A percentile compares a stretch with the other conserved stretches of the same genome.
Evolutionary conservation across 75 land plant genomes (phyloP).

Genomic region (Pinus albicaulis): DNA sequence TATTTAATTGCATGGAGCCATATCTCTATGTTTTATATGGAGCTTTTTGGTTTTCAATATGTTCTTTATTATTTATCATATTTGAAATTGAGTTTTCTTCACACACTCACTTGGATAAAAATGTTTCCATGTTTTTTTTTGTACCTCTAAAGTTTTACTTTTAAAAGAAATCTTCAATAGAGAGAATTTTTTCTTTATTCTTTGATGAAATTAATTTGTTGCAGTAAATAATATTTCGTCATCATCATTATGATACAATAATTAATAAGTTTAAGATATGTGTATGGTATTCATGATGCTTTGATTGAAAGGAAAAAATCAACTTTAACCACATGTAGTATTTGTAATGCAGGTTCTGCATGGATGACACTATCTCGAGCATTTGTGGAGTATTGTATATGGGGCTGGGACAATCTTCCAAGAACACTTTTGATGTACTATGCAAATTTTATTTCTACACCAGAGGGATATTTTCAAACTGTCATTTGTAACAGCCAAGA

Average conservation of each 20-base stretch:
- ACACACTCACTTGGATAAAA: too few relatives aligned
- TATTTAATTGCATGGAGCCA: too few relatives aligned
- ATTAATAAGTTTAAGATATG: not conserved
- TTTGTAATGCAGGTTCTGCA: slow-evolving; percentile 42
- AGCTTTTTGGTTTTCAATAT: too few relatives aligned
- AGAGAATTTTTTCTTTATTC: not conserved
- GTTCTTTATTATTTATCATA: too few relatives aligned
- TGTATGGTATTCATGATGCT: not conserved
- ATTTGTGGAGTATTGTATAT: slow-evolving; percentile 47
- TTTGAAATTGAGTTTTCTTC: too few relatives aligned
- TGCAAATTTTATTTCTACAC: slow-evolving; percentile 52
- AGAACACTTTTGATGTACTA: slow-evolving; percentile 53
- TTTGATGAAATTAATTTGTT: not conserved
- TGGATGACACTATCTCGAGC: slow-evolving; percentile 40
- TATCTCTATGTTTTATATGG: too few relatives aligned
- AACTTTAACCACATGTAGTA: not conserved
- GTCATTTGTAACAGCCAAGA: slow-evolving; percentile 46
- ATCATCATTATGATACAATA: not conserved
- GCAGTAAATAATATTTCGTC: not conserved
- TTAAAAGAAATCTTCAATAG: not conserved
- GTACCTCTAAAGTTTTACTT: not conserved
- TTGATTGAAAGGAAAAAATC: not conserved
- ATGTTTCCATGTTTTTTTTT: too few relatives aligned
- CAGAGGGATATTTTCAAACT: slow-evolving; percentile 69
- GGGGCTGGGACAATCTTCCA: slow-evolving; percentile 67